phyloP scores from a whole-genome alignment of 1,284 basidiomycete species.

The Tilletia setariae region DNA sequence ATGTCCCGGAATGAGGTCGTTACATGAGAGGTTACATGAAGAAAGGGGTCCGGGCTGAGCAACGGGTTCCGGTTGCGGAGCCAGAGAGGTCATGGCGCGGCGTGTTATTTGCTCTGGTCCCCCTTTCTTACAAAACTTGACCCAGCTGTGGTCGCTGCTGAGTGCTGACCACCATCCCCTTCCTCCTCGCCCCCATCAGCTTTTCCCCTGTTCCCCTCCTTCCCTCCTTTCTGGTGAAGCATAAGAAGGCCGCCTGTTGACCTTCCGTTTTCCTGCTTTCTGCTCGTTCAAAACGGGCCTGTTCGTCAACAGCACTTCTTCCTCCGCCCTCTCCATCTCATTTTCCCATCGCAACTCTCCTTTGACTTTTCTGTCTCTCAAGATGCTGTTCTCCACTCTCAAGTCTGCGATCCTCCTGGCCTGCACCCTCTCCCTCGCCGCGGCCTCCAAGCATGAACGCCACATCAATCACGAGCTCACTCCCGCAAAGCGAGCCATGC shows the following conservation, averaged over 20 bases:
- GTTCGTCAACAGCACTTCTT: background rate
- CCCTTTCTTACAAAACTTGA: too few relatives aligned
- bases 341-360: background rate
- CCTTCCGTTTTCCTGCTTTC: background rate
- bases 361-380: background rate
- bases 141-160: too few relatives aligned
- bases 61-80: too few relatives aligned
- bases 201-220: background rate
- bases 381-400: background rate
- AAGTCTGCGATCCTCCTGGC: background rate
- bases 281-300: background rate
- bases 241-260: background rate
- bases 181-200: too few relatives aligned
- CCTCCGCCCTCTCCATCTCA: background rate
- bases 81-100: too few relatives aligned
- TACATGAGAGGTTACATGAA: too few relatives aligned
- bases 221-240: background rate
- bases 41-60: too few relatives aligned
- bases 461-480: conserved; percentile 10
- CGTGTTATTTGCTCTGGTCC: too few relatives aligned
- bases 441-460: background rate
- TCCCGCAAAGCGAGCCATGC: conserved; percentile 1
- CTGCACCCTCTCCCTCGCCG: background rate
- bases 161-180: too few relatives aligned
- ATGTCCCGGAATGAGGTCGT: too few relatives aligned